Conservation (phyloP, 352 stramenopile genomes). For the Phytophthora crassamura region DNA sequence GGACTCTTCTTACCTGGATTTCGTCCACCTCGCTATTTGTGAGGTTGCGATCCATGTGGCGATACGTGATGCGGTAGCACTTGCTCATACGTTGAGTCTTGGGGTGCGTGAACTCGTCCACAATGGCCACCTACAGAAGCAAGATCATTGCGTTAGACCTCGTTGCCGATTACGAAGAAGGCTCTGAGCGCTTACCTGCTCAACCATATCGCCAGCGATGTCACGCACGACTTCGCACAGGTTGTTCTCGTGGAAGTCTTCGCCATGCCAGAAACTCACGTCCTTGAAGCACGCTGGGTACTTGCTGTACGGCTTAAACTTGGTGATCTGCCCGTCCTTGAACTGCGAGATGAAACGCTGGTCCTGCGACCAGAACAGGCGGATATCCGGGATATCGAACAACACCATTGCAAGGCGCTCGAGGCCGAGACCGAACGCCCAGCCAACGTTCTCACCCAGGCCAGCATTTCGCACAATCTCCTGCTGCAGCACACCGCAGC, state of each 20-base stretch:
- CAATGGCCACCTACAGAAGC: constrained; percentile 62
- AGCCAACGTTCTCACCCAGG: constrained; percentile 91
- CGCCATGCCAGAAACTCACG: constrained; percentile 97
- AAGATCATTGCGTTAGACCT: constrained; percentile 3
- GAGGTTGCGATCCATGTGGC: constrained; percentile 98
- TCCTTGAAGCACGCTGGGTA: constrained; percentile 99
- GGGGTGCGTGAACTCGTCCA: constrained; percentile 98
- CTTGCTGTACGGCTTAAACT: constrained; percentile 99
- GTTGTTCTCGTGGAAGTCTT: constrained; percentile 96
- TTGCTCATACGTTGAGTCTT: constrained; percentile 96
- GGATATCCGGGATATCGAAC: constrained; percentile 99
- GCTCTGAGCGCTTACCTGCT: constrained; percentile 69
- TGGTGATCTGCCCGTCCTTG: constrained; percentile 92
- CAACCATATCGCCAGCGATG: constrained; percentile 97
- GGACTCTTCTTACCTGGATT: constrained; percentile 86
- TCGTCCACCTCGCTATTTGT: constrained; percentile 99
- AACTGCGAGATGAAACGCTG: constrained; percentile 94
- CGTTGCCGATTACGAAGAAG: background rate
- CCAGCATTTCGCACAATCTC: constrained; percentile 93
- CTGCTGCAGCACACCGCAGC: constrained; percentile 97
- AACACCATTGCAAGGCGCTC: constrained; percentile 99
- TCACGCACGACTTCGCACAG: constrained; percentile 97
- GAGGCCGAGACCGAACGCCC: constrained; percentile 98
- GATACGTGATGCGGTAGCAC: constrained; percentile 99
- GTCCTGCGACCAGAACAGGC: constrained; percentile 99